These are phyloP conservation scores for Candida sp. DNA, from an alignment of 1,139 yeast genomes.

Conservation along the genomic window DNA sequence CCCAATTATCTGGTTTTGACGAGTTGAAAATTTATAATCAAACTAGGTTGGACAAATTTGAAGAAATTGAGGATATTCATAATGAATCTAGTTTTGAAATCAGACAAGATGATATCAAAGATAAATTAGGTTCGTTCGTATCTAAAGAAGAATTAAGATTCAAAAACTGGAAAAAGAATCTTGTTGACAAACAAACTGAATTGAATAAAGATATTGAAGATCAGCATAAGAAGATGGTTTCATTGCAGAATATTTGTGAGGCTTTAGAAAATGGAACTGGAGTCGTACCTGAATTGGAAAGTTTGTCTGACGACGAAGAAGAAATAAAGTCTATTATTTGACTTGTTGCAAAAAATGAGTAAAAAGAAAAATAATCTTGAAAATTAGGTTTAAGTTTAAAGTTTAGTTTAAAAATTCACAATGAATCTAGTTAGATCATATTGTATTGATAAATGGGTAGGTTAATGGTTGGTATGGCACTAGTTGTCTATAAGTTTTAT, in stretches of 20 bases:
- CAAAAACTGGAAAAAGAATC: conserved; percentile 60
- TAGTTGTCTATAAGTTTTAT: too few relatives aligned
- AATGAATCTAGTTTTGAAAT: conserved; percentile 46
- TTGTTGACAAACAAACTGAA: conserved; percentile 52
- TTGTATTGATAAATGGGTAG: too few relatives aligned
- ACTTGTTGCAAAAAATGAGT: neutral
- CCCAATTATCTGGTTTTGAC: conserved; percentile 7
- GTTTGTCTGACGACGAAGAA: conserved; percentile 1
- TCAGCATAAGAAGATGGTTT: conserved; percentile 30
- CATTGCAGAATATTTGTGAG: conserved; percentile 20
- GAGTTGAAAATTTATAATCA: conserved; percentile 26
- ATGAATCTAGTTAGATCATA: too few relatives aligned
- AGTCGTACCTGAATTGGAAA: conserved; percentile 4
- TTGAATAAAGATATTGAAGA: conserved; percentile 55
- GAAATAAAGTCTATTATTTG: conserved; percentile 3
- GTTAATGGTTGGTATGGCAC: too few relatives aligned
- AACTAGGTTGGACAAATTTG: conserved; percentile 32
- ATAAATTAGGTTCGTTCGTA: conserved; percentile 46
- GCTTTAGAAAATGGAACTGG: neutral
- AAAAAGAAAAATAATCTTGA: neutral
- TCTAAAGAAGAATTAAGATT: conserved; percentile 57
- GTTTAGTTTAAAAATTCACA: too few relatives aligned
- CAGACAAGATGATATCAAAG: conserved; percentile 41
- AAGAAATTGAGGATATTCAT: conserved; percentile 36
- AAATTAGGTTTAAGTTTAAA: neutral